phyloP scores from a whole-genome alignment of 2,329 filamentous ascomycete species.

The Calonectria pauciramosa region DNA sequence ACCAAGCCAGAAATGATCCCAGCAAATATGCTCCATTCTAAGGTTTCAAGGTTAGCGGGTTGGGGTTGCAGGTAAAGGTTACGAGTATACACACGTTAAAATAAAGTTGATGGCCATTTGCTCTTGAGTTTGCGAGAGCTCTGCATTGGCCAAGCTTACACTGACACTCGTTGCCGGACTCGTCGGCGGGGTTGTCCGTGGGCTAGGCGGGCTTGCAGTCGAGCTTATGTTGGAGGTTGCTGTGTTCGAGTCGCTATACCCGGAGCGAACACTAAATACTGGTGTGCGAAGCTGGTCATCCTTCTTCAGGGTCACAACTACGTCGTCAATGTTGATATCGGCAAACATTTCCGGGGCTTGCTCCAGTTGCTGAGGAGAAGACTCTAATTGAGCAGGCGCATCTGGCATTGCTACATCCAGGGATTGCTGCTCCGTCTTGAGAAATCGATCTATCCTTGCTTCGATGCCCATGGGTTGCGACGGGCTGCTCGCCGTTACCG shows the following conservation, averaged over 20 bases:
- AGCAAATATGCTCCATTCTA: slow-evolving; percentile 67
- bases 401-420: slow-evolving; percentile 9
- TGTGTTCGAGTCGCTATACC: slow-evolving; percentile 31
- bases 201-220: neutral
- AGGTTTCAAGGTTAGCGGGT: slow-evolving; percentile 14
- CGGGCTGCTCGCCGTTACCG: neutral
- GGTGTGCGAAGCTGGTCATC: slow-evolving; percentile 58
- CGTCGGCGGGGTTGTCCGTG: slow-evolving; percentile 24
- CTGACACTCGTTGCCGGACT: slow-evolving; percentile 35
- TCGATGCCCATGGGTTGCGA: slow-evolving; percentile 19
- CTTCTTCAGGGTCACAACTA: slow-evolving; percentile 58
- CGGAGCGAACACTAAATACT: slow-evolving; percentile 56
- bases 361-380: neutral
- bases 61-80: too few relatives aligned
- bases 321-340: slow-evolving; percentile 53
- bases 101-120: slow-evolving; percentile 67
- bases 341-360: slow-evolving; percentile 47
- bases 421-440: slow-evolving; percentile 17
- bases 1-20: slow-evolving; percentile 61
- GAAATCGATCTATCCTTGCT: slow-evolving; percentile 36
- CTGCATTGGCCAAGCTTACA: slow-evolving; percentile 32
- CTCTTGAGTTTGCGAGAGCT: slow-evolving; percentile 56
- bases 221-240: neutral
- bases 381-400: slow-evolving; percentile 3
- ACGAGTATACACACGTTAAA: slow-evolving; percentile 57